Base-by-base conservation (phyloP, 2,329 filamentous ascomycete genomes). In the Sporothrix mexicana region DNA sequence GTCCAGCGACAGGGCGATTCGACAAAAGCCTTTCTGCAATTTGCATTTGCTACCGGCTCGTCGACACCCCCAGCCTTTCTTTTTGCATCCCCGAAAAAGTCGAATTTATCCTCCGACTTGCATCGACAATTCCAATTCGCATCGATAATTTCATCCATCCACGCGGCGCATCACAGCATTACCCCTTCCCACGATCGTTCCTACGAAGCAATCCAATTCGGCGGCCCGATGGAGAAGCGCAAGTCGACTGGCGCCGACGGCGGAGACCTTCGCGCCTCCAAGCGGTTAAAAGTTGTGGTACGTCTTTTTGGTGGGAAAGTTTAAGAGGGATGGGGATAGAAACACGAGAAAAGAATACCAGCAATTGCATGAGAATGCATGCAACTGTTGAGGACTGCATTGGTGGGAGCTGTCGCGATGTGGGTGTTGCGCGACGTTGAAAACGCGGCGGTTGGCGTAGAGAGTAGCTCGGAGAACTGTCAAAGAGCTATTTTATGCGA, bases 261-360 rank as follows among this genome's bases (percentile, higher is more conserved):
- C 73, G 84, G 85, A 70, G 86, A 89, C 49, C n/a, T 72, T 77
- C 85, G 87, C 78, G 84, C 84, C 72, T 81, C 84, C 7, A 90
- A 90, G 82, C 84, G 87, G 77, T 85, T 85, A 80, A 89, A 84
- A 79, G 82, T 81, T 10, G 67, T 71, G 79, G 87, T 86, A 81
- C 79, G 82, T 74, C 79, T 59, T 66, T 57, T 62, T 6, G 45
- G n/a, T n/a, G n/a, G 10, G 17, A 2, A 4, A 25, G 13, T 8
- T 17, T 30, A 45, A 12, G 61, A 15, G 8, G 12, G 2, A 12
- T 43, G 20, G 30, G 20, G 12, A 47, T 4, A 12, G 4, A n/a
- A 3, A 15, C 8, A 3, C 2, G 23, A 30, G 15, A 15, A 36
- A 45, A 17, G 12, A 36, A 23, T 17, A n/a, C 10, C 57, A 10